These are phyloP conservation scores for Gleditsia sinensis DNA, from an alignment of 306 rosid species.

Conservation along the genomic window DNA sequence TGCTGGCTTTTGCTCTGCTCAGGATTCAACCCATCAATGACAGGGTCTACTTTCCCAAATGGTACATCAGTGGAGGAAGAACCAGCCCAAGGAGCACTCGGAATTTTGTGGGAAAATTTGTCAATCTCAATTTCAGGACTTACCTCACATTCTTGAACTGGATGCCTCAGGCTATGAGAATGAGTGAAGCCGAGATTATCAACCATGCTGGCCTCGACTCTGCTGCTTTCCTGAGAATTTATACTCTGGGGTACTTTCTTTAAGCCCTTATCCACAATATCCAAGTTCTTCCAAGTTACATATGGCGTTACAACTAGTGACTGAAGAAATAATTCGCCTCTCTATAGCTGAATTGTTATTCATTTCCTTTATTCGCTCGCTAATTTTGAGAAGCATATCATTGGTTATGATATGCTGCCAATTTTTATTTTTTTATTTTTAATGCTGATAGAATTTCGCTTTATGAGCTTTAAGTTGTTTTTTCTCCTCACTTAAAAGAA, in stretches of 20 bases:
- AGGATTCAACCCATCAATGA: constrained; percentile 92
- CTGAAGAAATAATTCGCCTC: too few species aligned
- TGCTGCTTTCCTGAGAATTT: constrained; percentile 92
- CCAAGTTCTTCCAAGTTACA: background rate
- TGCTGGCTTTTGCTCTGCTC: constrained; percentile 85
- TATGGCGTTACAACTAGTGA: background rate
- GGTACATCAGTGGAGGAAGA: constrained; percentile 77
- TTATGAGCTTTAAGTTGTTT: background rate
- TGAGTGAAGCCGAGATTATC: constrained; percentile 78
- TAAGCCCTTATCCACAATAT: constrained; percentile 4
- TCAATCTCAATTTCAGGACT: constrained; percentile 77
- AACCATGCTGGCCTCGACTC: constrained; percentile 96
- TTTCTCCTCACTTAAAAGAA: background rate
- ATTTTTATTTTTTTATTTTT: background rate
- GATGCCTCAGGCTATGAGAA: constrained; percentile 95
- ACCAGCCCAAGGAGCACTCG: constrained; percentile 66
- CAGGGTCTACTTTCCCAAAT: constrained; percentile 90
- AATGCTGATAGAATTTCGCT: background rate
- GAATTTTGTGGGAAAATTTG: constrained; percentile 79
- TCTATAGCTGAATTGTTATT: constrained; percentile 6
- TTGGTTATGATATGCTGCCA: background rate
- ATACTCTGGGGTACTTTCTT: constrained; percentile 72
- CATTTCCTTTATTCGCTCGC: background rate
- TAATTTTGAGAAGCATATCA: background rate
- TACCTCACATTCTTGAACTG: constrained; percentile 83